Base-by-base conservation (phyloP, 208 protist genomes). In the Trypanosoma lewisi region DNA sequence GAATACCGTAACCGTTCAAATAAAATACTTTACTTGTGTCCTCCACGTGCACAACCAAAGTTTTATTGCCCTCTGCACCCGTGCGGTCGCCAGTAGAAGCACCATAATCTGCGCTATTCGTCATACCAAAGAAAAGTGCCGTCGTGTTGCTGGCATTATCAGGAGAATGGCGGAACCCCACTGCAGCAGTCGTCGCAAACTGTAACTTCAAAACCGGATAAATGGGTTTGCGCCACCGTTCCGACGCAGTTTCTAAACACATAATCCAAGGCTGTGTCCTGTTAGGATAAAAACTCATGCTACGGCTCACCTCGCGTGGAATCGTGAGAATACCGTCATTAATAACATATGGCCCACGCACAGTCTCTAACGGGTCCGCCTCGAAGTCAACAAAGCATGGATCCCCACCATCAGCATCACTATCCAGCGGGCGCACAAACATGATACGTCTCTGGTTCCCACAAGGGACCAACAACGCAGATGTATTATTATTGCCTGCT, bases 1-100 rank as follows among this genome's bases (percentile, higher is more conserved):
- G 71, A 59, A 91, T 82, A 65, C 72, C 85, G 61, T 87, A 87
- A 44, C 85, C 85, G 62, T 88, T 87, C 39, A 91, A 68, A 62
- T 87, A 87, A 37, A 80, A 80, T 48, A 83, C 74, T 70, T 76
- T 62, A 51, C 75, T 84, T 58, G 73, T 70, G 42, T 86, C 76
- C 27, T 77, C 72, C 8, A 75, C 72, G 55, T 77, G 60, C 12
- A 91, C 59, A 52, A 77, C 11, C 27, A 91, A 70, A 31, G 85
- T 91, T 21, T 52, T 54, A 66, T 91, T 85, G 25, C 78, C 83
- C 28, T 82, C 80, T 1, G 56, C 31, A 4, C 56, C 64, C 23
- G 68, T 84, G 41, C 73, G 77, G 27, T 82, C 75, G 6, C 19
- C 58, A 2, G 25, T 12, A 14, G 68, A 55, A 8, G 63, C 61